These are phyloP conservation scores for Monascus purpureus DNA, from an alignment of 495 filamentous ascomycete species.

Conservation along the genomic window DNA sequence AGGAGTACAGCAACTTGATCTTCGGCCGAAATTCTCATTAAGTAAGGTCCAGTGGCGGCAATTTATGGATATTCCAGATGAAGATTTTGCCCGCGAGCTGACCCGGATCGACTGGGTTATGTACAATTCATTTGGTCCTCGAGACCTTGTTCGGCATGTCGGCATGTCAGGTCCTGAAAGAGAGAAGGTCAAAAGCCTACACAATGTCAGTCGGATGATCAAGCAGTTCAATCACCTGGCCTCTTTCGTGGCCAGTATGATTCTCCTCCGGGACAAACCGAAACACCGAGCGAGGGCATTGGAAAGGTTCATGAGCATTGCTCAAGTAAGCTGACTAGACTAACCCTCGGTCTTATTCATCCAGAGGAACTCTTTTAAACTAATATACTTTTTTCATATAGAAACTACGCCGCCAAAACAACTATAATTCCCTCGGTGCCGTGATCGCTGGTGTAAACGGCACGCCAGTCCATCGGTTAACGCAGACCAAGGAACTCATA, in stretches of 20 bases:
- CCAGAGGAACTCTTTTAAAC: not conserved
- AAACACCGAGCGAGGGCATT: slow-evolving; percentile 83
- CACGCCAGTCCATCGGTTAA: slow-evolving; percentile 72
- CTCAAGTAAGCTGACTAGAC: slow-evolving; percentile 30
- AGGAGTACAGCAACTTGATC: slow-evolving; percentile 52
- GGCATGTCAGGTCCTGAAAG: slow-evolving; percentile 55
- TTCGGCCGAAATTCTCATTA: slow-evolving; percentile 43
- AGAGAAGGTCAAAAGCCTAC: slow-evolving; percentile 64
- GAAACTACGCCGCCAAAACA: slow-evolving; percentile 81
- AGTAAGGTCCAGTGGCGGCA: slow-evolving; percentile 71
- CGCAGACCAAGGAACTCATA: slow-evolving; percentile 68
- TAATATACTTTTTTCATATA: slow-evolving; percentile 9
- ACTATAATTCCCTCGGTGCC: slow-evolving; percentile 91
- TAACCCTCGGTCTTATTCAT: not conserved
- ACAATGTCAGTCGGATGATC: slow-evolving; percentile 86
- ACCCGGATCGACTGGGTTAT: slow-evolving; percentile 95
- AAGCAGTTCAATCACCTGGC: slow-evolving; percentile 93
- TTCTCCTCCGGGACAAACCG: slow-evolving; percentile 86
- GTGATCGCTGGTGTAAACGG: slow-evolving; percentile 87
- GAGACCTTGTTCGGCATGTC: slow-evolving; percentile 85
- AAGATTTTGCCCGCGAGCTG: slow-evolving; percentile 77
- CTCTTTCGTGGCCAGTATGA: slow-evolving; percentile 79
- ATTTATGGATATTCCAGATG: slow-evolving; percentile 67
- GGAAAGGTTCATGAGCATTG: slow-evolving; percentile 88
- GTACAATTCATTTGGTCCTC: slow-evolving; percentile 90